Evolutionary conservation across 139 green algal species (phyloP).

Genomic region (Coelastrella sp.): DNA sequence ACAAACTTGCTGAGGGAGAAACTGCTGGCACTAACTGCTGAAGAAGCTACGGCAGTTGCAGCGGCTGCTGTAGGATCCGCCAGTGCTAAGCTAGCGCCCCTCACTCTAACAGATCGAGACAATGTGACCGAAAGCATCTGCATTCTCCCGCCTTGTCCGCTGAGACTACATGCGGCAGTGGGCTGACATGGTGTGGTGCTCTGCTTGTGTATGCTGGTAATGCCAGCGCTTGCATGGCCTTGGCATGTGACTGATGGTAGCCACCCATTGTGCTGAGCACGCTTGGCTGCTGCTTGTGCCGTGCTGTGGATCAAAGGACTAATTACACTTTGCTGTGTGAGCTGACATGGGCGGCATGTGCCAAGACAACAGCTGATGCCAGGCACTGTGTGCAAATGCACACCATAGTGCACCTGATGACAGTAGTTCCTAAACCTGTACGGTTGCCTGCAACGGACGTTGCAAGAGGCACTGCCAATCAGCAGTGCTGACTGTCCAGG

Average conservation of each 20-base stretch:
- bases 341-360: too few species aligned
- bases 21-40: background rate
- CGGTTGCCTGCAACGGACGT: too few species aligned
- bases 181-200: background rate
- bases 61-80: background rate
- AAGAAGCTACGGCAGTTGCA: background rate
- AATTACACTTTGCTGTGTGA: too few species aligned
- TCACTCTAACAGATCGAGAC: background rate
- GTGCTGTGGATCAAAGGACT: too few species aligned
- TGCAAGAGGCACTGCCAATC: background rate
- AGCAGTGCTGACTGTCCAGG: background rate
- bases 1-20: conserved; percentile 19
- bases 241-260: too few species aligned
- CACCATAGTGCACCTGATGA: too few species aligned
- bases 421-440: too few species aligned
- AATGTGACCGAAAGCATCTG: background rate
- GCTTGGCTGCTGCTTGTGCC: background rate
- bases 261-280: background rate
- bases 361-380: too few species aligned
- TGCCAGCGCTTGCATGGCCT: background rate
- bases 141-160: background rate
- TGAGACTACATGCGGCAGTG: background rate
- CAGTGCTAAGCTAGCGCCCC: conserved; percentile 15
- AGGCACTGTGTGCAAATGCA: too few species aligned
- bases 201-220: background rate